Evolutionary conservation across 2,329 filamentous ascomycete species (phyloP).

Genomic region (Fusarium concolor): DNA sequence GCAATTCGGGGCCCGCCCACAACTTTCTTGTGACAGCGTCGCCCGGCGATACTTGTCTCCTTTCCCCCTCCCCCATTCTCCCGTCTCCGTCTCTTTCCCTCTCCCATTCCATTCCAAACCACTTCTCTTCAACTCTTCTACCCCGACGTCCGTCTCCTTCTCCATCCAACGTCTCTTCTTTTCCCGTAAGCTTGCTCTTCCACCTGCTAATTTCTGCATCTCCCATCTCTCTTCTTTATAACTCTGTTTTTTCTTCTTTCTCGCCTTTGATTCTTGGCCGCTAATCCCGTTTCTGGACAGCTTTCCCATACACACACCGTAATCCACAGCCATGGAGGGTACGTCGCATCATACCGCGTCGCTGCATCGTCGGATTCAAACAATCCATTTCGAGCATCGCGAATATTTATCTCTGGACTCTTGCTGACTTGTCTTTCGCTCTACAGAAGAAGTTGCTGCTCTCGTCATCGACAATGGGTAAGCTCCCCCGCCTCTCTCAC

Average conservation of each 20-base stretch:
- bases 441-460: slow-evolving; percentile 98
- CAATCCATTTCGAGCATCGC: slow-evolving; percentile 40
- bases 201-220: slow-evolving; percentile 22
- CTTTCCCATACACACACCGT: slow-evolving; percentile 48
- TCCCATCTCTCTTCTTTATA: slow-evolving; percentile 40
- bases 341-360: slow-evolving; percentile 51
- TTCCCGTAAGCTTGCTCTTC: slow-evolving; percentile 45
- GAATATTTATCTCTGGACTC: slow-evolving; percentile 27
- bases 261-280: slow-evolving; percentile 39
- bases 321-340: slow-evolving; percentile 69
- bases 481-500: slow-evolving; percentile 64
- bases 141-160: slow-evolving; percentile 47
- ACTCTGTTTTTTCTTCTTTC: slow-evolving; percentile 34
- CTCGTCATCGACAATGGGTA: slow-evolving; percentile 99
- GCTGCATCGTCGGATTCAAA: slow-evolving; percentile 42
- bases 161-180: slow-evolving; percentile 47
- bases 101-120: slow-evolving; percentile 48
- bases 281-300: slow-evolving; percentile 51
- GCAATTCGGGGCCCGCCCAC: slow-evolving; percentile 52
- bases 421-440: slow-evolving; percentile 58
- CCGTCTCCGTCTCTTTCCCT: slow-evolving; percentile 44
- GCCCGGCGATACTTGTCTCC: slow-evolving; percentile 52
- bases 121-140: slow-evolving; percentile 47
- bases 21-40: slow-evolving; percentile 52
- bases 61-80: slow-evolving; percentile 49